Conservation (phyloP, 1,284 basidiomycete genomes). For the Cutaneotrichosporon sp. region DNA sequence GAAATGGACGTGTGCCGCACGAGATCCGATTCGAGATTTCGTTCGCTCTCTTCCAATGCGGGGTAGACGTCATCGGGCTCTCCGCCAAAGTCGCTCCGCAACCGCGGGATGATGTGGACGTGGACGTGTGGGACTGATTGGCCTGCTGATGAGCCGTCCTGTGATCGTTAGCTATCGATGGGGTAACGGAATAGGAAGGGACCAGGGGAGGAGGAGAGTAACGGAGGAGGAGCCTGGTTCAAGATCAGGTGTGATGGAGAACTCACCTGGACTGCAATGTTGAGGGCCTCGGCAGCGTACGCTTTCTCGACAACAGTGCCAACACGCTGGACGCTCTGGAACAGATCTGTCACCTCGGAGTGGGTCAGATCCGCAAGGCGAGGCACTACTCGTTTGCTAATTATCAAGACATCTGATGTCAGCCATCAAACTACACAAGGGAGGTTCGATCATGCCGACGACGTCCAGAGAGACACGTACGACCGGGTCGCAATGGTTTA, state of each 20-base stretch:
- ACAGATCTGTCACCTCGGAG: slow-evolving; percentile 70
- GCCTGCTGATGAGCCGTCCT: slow-evolving; percentile 81
- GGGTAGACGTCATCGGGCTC: slow-evolving; percentile 75
- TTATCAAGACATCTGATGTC: slow-evolving; percentile 73
- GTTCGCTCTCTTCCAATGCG: slow-evolving; percentile 64
- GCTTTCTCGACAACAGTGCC: slow-evolving; percentile 47
- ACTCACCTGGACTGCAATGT: slow-evolving; percentile 72
- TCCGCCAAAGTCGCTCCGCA: slow-evolving; percentile 55
- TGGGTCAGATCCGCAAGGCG: slow-evolving; percentile 67
- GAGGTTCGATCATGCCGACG: too few species aligned
- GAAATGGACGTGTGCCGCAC: background rate
- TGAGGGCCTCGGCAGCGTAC: slow-evolving; percentile 56
- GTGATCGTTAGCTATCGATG: slow-evolving; percentile 1
- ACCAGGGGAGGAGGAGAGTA: too few species aligned
- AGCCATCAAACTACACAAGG: too few species aligned
- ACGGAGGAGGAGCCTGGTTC: too few species aligned
- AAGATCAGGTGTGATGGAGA: too few species aligned
- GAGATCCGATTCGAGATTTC: slow-evolving; percentile 23
- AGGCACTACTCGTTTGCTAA: slow-evolving; percentile 69
- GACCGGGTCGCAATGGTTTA: slow-evolving; percentile 86
- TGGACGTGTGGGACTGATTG: slow-evolving; percentile 88
- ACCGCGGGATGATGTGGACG: slow-evolving; percentile 79
- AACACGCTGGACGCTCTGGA: slow-evolving; percentile 62
- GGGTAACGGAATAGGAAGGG: too few species aligned
- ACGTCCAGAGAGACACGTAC: slow-evolving; percentile 54